Evolutionary conservation across 1,284 basidiomycete species (phyloP), one percentile per base, ranked within the genome.

Genomic region (Cryptococcus sp.): DNA sequence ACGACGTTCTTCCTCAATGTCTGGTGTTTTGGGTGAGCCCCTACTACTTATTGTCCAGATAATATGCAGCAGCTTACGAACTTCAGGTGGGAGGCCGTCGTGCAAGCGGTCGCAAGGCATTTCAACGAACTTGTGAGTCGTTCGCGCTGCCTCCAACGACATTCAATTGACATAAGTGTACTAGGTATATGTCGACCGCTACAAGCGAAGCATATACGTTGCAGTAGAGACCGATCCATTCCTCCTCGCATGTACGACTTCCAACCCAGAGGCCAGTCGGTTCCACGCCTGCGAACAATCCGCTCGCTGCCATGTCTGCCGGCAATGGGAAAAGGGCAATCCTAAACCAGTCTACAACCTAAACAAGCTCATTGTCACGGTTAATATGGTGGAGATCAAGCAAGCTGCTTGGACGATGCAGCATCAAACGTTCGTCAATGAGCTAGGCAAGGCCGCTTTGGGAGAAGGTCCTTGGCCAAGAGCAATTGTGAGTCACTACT

Each of bases 211-310:
- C 15, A 83, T 94, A 19, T 91, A 87, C 73, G 78, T 81, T 1
- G 81, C 82, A 42, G 69, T 85, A 20, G 46, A 61, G 8, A 64
- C 63, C 30, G 86, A 93, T 61, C 86, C 86, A 0, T 85, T 86
- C 64, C 81, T 94, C 16, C 79, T 81, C 6, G 71, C 78, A 0
- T 84, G 92, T 57, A 82, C 87, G 17, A 93, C 90, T 0, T 75
- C 74, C 4, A 85, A 92, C 35, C 73, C 81, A 6, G 68, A 74
- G 0, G 75, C 78, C 1, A 89, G 89, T 0, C 85, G 92, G 0
- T 95, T 96, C 69, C 93, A 97, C 70, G 92, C 93, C 0, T 97
- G 93, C 68, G 93, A 96, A 69, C 84, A 90, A 0, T 87, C 86
- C 54, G 81, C 86, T 69, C 84, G 88, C 16, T 96, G 93, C 70